phyloP scores from a whole-genome alignment of 2,329 filamentous ascomycete genomes.

The Pleoardoris graminearum region DNA sequence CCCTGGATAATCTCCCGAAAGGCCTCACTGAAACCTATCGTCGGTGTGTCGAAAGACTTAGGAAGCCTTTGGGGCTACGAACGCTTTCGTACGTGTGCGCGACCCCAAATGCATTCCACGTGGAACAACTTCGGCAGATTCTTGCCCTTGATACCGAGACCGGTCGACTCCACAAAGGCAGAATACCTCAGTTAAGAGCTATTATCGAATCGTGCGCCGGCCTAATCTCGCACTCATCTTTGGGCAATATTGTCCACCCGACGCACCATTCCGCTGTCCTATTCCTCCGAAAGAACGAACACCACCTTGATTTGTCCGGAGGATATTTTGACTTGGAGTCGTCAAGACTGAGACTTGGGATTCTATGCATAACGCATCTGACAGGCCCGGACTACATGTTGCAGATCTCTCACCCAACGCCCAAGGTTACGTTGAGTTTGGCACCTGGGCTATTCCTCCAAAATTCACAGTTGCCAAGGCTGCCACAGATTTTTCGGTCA shows the following conservation, averaged over 20 bases:
- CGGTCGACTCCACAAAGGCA: not conserved
- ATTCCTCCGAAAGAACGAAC: not conserved
- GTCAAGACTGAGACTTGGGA: not conserved
- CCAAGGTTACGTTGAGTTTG: not conserved
- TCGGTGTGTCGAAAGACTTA: not conserved
- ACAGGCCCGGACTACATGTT: not conserved
- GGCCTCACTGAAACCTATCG: not conserved
- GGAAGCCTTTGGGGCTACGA: not conserved
- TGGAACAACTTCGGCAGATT: not conserved
- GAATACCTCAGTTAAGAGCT: not conserved
- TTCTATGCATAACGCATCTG: not conserved
- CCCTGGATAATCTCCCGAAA: not conserved
- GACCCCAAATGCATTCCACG: not conserved
- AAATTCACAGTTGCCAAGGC: not conserved
- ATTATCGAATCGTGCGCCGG: not conserved
- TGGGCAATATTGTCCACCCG: not conserved
- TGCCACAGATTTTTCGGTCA: not conserved
- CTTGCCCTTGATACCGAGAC: not conserved
- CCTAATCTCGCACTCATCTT: not conserved
- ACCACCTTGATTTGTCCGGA: not conserved
- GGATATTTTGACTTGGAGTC: not conserved
- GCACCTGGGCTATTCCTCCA: not conserved
- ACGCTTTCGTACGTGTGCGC: not conserved
- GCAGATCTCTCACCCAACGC: not conserved
- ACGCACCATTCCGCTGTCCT: not conserved